phyloP scores from a whole-genome alignment of 441 rosid species.

The Pelargonium cotyledonis region DNA sequence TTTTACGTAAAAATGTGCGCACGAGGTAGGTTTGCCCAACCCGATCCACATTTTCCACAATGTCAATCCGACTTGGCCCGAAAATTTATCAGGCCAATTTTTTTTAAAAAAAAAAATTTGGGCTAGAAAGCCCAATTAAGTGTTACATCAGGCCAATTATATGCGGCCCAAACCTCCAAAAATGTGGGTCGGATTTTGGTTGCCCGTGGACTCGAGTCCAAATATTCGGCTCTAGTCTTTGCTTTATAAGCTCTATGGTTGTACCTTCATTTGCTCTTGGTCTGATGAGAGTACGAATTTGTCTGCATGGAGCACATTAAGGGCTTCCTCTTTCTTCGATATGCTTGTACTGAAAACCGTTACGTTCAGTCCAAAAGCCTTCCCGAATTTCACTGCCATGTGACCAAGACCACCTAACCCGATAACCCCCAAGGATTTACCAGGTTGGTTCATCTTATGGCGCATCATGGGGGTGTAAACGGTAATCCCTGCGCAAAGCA shows the following conservation, averaged over 20 bases:
- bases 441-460: constrained; percentile 22
- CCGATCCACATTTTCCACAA: too few species aligned
- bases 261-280: constrained; percentile 15
- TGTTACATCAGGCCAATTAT: too few species aligned
- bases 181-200: too few species aligned
- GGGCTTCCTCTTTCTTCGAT: constrained; percentile 21
- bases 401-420: constrained; percentile 25
- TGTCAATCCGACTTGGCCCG: too few species aligned
- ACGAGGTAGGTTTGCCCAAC: too few species aligned
- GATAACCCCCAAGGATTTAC: constrained; percentile 18
- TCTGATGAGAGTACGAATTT: constrained; percentile 18
- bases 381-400: constrained; percentile 19
- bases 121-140: too few species aligned
- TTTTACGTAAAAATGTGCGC: too few species aligned
- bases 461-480: constrained; percentile 20
- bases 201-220: background rate
- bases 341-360: constrained; percentile 21
- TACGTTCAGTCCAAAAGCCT: constrained; percentile 22
- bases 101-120: too few species aligned
- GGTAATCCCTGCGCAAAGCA: constrained; percentile 23
- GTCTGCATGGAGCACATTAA: constrained; percentile 13
- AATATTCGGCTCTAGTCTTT: background rate
- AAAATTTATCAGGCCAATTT: too few species aligned
- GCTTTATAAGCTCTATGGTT: background rate
- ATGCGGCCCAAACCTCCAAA: background rate